Evolutionary conservation across 257 asterid species (phyloP).

Genomic region (Phtheirospermum japonicum): DNA sequence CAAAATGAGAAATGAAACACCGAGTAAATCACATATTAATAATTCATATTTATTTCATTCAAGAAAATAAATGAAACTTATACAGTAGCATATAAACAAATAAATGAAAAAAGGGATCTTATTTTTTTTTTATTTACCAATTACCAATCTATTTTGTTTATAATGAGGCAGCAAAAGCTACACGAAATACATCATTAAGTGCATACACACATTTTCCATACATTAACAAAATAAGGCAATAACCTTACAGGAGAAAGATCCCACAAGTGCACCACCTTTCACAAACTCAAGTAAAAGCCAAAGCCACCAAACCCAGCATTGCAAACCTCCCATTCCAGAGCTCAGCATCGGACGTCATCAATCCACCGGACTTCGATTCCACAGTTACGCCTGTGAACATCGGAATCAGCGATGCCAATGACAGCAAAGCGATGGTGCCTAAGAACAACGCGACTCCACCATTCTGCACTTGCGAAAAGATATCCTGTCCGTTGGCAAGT

Average conservation of each 20-base stretch:
- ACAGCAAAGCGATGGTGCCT: slow-evolving; percentile 44
- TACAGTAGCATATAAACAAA: no score
- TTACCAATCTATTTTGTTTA: background rate
- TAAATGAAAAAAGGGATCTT: no score
- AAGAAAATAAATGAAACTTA: no score
- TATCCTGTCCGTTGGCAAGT: slow-evolving; percentile 53
- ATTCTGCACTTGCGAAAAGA: slow-evolving; percentile 47
- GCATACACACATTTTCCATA: background rate
- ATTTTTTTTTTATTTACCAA: no score
- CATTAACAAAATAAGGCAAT: background rate
- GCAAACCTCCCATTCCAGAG: slow-evolving; percentile 87
- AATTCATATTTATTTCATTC: no score
- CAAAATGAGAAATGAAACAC: no score
- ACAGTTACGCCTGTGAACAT: slow-evolving; percentile 51
- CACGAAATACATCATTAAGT: background rate
- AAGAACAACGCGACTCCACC: slow-evolving; percentile 66
- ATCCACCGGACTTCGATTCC: slow-evolving; percentile 42
- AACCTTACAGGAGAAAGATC: background rate
- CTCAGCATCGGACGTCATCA: slow-evolving; percentile 70
- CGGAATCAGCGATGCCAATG: slow-evolving; percentile 68
- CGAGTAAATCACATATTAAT: no score
- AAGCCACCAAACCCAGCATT: slow-evolving; percentile 75
- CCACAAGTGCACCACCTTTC: slow-evolving; percentile 57
- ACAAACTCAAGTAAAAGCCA: slow-evolving; percentile 79
- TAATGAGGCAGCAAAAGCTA: background rate